These are phyloP conservation scores for Crithidia fasciculata DNA, from an alignment of 208 protist species.

Conservation along the genomic window DNA sequence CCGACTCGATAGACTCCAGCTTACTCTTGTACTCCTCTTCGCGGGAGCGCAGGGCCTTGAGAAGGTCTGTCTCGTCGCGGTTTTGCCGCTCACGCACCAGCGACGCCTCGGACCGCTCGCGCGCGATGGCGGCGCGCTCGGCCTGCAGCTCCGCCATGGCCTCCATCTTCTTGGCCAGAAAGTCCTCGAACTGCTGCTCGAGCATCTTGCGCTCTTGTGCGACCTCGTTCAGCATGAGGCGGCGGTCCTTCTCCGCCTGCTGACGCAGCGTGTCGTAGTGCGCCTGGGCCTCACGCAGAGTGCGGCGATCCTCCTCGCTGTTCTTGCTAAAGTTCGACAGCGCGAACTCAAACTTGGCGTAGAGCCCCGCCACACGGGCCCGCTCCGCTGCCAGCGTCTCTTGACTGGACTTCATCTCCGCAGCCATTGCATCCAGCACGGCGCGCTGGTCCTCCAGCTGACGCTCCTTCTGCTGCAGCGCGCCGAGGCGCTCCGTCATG, in stretches of 20 bases:
- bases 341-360: constrained; percentile 83
- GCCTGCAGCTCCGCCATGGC: constrained; percentile 75
- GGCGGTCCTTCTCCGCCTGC: constrained; percentile 81
- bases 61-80: constrained; percentile 72
- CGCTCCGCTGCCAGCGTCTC: constrained; percentile 77
- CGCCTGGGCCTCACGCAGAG: constrained; percentile 60
- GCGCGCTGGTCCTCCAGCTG: constrained; percentile 64
- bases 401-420: constrained; percentile 61
- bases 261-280: constrained; percentile 84
- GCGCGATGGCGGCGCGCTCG: constrained; percentile 70
- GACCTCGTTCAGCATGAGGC: constrained; percentile 81
- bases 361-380: constrained; percentile 55
- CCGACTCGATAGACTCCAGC: constrained; percentile 67
- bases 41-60: constrained; percentile 72
- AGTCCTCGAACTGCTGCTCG: constrained; percentile 86
- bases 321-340: constrained; percentile 69
- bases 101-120: constrained; percentile 76
- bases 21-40: constrained; percentile 78
- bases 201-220: constrained; percentile 81
- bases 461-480: constrained; percentile 59
- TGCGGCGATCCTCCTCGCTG: constrained; percentile 78
- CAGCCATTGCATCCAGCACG: constrained; percentile 60
- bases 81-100: constrained; percentile 80
- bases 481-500: constrained; percentile 61
- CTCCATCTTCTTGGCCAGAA: constrained; percentile 77